Conservation (phyloP, 164 flowering plant species). For the Santalum album region DNA sequence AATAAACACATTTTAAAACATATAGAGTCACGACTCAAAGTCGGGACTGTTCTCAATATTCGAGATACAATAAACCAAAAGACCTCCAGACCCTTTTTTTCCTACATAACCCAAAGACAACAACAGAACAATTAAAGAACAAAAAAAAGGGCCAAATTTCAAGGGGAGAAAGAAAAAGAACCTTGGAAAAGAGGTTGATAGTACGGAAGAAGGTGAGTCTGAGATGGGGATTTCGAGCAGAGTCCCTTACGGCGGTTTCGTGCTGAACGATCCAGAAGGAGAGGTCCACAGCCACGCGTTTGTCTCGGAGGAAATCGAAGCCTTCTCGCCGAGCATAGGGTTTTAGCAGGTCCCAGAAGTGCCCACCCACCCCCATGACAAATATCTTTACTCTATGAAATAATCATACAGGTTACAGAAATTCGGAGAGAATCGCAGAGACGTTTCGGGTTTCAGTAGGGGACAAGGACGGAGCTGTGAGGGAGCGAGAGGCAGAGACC, state of each 20-base stretch:
- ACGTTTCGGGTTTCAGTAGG: too few species aligned
- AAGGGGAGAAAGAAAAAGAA: constrained; percentile 1
- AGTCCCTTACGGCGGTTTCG: constrained; percentile 58
- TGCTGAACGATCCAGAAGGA: constrained; percentile 90
- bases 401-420: too few species aligned
- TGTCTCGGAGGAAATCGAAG: constrained; percentile 61
- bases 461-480: too few species aligned
- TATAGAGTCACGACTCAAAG: too few species aligned
- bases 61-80: too few species aligned
- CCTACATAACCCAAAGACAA: too few species aligned
- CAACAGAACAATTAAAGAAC: neutral
- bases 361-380: constrained; percentile 72
- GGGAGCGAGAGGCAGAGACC: too few species aligned
- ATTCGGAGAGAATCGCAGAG: too few species aligned
- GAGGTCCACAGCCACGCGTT: constrained; percentile 82
- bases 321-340: constrained; percentile 64
- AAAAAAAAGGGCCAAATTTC: neutral
- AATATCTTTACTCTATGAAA: too few species aligned
- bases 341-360: constrained; percentile 81
- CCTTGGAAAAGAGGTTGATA: constrained; percentile 85
- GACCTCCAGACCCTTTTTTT: too few species aligned
- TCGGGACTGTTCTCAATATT: too few species aligned
- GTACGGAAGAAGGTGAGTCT: constrained; percentile 78
- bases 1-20: too few species aligned
- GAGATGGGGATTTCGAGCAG: constrained; percentile 53